A percentile compares a stretch with the other conserved stretches of the same genome.
Evolutionary conservation across 208 protist species (phyloP).

Genomic region (Borovskyia barvae): DNA sequence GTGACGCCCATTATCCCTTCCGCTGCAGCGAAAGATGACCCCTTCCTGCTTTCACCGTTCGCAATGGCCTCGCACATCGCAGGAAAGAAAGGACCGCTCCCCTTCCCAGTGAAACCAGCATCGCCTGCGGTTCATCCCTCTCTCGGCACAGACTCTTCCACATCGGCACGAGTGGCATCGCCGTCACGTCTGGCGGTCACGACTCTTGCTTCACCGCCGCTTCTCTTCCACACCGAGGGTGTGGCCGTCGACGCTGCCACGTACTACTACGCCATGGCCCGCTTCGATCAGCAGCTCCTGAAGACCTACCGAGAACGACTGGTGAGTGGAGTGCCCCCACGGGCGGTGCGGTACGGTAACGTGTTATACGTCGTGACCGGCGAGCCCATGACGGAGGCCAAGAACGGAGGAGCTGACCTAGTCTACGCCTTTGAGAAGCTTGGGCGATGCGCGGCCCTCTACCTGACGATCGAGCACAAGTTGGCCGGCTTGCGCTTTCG

Average conservation of each 20-base stretch:
- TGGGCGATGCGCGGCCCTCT: conserved; percentile 39
- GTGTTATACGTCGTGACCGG: conserved; percentile 51
- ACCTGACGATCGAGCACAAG: conserved; percentile 52
- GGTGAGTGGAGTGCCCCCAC: conserved; percentile 33
- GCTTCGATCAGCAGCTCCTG: conserved; percentile 50
- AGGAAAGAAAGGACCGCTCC: no score
- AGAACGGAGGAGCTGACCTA: not conserved
- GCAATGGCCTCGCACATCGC: no score
- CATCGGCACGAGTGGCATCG: no score
- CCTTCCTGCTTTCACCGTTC: not conserved
- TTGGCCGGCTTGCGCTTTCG: conserved; percentile 39
- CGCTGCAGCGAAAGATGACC: not conserved
- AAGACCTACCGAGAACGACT: conserved; percentile 46
- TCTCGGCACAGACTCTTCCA: no score
- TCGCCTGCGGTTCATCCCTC: no score
- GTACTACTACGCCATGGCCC: conserved; percentile 10
- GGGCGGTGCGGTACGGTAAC: conserved; percentile 30
- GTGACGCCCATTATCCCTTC: not conserved
- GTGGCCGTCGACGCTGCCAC: not conserved
- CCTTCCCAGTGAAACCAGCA: no score
- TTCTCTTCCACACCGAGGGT: not conserved
- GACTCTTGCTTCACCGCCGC: not conserved
- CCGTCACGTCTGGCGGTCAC: no score
- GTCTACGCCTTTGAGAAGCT: conserved; percentile 18
- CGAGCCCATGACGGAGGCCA: not conserved